Base-by-base conservation (phyloP, 306 rosid genomes). In the Potentilla sterilis region DNA sequence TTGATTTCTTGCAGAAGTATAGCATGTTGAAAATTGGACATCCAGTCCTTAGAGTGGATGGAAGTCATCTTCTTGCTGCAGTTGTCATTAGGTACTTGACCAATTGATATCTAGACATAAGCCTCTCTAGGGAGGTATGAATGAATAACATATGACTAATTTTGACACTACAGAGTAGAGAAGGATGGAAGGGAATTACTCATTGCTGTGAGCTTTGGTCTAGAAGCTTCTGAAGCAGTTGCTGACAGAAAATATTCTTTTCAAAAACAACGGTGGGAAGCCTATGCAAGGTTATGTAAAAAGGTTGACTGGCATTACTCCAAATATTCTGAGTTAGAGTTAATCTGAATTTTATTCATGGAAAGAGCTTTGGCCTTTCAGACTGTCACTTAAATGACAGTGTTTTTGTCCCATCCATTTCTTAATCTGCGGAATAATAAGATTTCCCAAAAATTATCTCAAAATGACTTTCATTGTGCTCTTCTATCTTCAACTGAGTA, bases 31-130 rank as follows among this genome's bases (percentile, higher is more conserved):
- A 94, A 85, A 81, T 79, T 84, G 98, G 98, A 52, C 97, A 85
- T 78, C 98, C 98, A 34, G 98, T 90, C 77, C 98, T 94, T 79
- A 90, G 95, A 86, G 95, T 92, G 78, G 96, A 94, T 78, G 97
- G 96, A 85, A 92, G 98, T 85, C 96, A 92, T 79, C 87, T 94
- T 75, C 92, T 92, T 83, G 91, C 96, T 78, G 97, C 98, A 58
- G 96, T 92, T 77, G 85, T 94, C 83, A 83, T 90, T 40, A 79
- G 93, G 98, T 92, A 80, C 40, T 35, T 61, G 34, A 73, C 73
- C 67, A 46, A 42, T 41, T 70, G 35, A 38, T 44, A 41, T 74
- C 55, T 66, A 70, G 7, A 46, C n/a, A 32, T 58, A 24, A 54
- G 34, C 40, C 68, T 44, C 16, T 32, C 66, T 73, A 57, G 37